Evolutionary conservation across 495 filamentous ascomycete genomes (phyloP), one percentile per base, ranked within the genome.

Genomic region (Penicillium flavigenum): DNA sequence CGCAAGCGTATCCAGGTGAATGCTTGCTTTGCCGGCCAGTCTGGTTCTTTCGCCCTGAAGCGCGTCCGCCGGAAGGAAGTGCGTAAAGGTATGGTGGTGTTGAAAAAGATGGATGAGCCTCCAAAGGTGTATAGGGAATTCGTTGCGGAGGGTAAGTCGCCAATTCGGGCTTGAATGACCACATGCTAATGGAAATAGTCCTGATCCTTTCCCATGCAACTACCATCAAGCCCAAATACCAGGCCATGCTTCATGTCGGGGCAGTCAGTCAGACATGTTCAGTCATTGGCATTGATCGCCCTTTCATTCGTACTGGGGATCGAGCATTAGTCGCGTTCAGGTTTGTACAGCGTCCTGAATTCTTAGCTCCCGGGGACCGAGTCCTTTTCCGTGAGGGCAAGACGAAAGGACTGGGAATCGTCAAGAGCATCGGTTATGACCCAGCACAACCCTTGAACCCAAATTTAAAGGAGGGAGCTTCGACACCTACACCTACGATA

Each of bases 201-300:
- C 81, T 98, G 6, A 98, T 98, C 58, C 80, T 98, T 8, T 92
- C 88, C 4, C 94, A 98, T 68, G 94, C 94, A 1, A 98, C 94
- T n/a, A 98, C 94, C 45, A 98, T 98, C 72, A 94, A 95, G 69
- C 91, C 90, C 6, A 92, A 92, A 64, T 98, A 98, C 67, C 94
- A 98, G 72, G 95, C 94, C 5, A 98, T 98, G 94, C 81, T 98
- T 20, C 94, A 98, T 64, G 94, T 98, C 19, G 94, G 94, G 8
- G 90, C 94, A 1, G 89, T 98, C 51, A 91, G 87, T 54, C 94
- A 98, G 73, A 98, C 94, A 0, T 98, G 95, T 62, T 86, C 91
- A 7, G 97, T 98, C 64, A 96, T 98, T 62, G 94, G 97, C 64
- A 95, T 98, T 56, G 94, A 98, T 66, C 87, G 93, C n/a, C 88